These are phyloP conservation scores for Apostasia shenzhenica DNA, from an alignment of 106 monocot genomes.

Conservation along the genomic window DNA sequence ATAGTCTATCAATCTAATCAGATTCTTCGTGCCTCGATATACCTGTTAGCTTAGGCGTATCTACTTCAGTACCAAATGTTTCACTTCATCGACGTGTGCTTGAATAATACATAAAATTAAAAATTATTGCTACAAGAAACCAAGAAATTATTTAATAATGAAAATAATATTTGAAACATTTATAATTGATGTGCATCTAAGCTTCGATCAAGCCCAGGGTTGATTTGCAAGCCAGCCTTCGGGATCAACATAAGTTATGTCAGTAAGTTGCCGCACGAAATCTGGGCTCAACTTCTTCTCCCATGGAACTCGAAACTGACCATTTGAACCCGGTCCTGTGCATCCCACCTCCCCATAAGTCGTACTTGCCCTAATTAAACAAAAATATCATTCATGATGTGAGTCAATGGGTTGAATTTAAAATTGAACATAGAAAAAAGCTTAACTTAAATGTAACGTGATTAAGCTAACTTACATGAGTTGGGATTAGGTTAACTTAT, in stretches of 20 bases:
- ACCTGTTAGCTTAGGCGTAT: too few relatives aligned
- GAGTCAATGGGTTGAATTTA: neutral
- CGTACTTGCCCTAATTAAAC: neutral
- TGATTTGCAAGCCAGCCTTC: constrained; percentile 9
- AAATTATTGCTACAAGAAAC: too few relatives aligned
- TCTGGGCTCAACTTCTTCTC: constrained; percentile 4
- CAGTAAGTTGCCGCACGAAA: neutral
- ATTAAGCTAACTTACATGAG: neutral
- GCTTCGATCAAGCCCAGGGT: too few relatives aligned
- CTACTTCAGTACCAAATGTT: too few relatives aligned
- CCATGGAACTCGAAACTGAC: constrained; percentile 6
- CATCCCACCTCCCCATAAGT: constrained; percentile 1
- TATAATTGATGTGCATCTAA: too few relatives aligned
- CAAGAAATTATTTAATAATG: too few relatives aligned
- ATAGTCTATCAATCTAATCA: too few relatives aligned
- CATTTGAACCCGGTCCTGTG: neutral
- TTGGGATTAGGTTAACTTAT: neutral
- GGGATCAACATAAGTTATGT: constrained; percentile 5
- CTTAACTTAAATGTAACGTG: neutral
- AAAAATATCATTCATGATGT: neutral
- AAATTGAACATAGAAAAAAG: neutral
- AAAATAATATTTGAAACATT: too few relatives aligned
- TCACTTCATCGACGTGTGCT: too few relatives aligned
- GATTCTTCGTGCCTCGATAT: too few relatives aligned
- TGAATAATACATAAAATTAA: too few relatives aligned